These are phyloP conservation scores for Coriolopsis trogii DNA, from an alignment of 1,284 basidiomycete genomes.

Conservation along the genomic window DNA sequence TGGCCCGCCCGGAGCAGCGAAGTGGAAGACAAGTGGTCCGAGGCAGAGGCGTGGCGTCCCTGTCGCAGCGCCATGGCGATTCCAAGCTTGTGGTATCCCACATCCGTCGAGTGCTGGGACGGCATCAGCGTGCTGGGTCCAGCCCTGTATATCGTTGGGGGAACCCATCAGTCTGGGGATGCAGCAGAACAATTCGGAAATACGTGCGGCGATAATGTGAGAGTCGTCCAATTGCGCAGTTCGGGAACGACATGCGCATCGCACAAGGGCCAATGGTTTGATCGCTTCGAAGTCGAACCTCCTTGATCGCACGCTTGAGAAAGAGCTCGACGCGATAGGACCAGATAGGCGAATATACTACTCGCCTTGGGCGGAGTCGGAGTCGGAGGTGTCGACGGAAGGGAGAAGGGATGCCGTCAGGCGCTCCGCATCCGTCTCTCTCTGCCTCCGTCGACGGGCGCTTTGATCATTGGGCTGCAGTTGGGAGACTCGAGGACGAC, in stretches of 20 bases:
- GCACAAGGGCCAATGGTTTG: too few relatives aligned
- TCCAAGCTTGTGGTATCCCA: background rate
- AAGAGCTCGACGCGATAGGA: background rate
- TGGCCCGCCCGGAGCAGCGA: background rate
- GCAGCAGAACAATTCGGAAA: too few relatives aligned
- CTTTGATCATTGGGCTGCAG: background rate
- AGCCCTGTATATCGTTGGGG: background rate
- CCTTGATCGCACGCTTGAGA: background rate
- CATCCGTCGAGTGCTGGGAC: background rate
- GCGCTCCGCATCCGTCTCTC: slow-evolving; percentile 6
- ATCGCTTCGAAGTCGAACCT: too few relatives aligned
- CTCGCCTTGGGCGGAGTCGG: background rate
- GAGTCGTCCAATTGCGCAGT: too few relatives aligned
- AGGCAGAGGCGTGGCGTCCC: background rate
- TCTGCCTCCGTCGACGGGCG: background rate
- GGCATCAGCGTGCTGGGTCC: background rate
- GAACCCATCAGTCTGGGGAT: too few relatives aligned
- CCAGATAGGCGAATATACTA: background rate
- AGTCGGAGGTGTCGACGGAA: slow-evolving; percentile 2
- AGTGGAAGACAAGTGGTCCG: background rate
- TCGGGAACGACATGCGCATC: too few relatives aligned
- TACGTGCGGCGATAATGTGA: too few relatives aligned
- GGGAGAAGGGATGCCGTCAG: slow-evolving; percentile 5
- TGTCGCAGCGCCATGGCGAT: background rate
- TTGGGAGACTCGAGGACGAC: background rate